Conservation (phyloP, 2,329 filamentous ascomycete genomes). For the Thermothelomyces thermophilus region DNA sequence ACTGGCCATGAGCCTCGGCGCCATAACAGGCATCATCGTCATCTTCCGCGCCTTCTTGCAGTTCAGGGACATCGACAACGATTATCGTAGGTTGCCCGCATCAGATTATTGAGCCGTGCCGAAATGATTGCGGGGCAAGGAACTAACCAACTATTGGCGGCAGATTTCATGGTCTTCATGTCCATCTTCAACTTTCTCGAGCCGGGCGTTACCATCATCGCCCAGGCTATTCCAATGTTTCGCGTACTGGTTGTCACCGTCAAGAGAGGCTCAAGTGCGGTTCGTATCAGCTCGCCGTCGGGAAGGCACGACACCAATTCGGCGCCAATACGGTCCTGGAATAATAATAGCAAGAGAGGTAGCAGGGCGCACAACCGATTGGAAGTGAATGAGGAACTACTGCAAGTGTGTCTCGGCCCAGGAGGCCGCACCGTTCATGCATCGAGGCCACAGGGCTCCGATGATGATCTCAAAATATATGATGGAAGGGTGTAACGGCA, state of each 20-base stretch:
- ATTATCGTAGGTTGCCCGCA: conserved; percentile 1
- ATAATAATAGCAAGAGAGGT: neutral
- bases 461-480: neutral
- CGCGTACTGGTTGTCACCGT: conserved; percentile 17
- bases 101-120: neutral
- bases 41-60: conserved; percentile 13
- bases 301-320: neutral
- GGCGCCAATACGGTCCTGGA: neutral
- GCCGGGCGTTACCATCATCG: conserved; percentile 18
- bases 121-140: neutral
- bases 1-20: conserved; percentile 36
- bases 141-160: neutral
- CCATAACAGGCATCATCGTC: conserved; percentile 12
- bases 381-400: neutral
- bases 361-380: neutral
- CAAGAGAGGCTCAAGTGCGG: conserved; percentile 1
- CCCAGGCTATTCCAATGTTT: conserved; percentile 20
- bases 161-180: conserved; percentile 20
- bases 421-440: neutral
- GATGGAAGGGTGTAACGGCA: neutral
- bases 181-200: conserved; percentile 22
- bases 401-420: neutral
- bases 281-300: conserved; percentile 10
- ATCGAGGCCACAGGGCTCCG: neutral
- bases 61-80: conserved; percentile 10